Base-by-base conservation (phyloP, 2,329 filamentous ascomycete genomes). In the Neonectria ditissima region DNA sequence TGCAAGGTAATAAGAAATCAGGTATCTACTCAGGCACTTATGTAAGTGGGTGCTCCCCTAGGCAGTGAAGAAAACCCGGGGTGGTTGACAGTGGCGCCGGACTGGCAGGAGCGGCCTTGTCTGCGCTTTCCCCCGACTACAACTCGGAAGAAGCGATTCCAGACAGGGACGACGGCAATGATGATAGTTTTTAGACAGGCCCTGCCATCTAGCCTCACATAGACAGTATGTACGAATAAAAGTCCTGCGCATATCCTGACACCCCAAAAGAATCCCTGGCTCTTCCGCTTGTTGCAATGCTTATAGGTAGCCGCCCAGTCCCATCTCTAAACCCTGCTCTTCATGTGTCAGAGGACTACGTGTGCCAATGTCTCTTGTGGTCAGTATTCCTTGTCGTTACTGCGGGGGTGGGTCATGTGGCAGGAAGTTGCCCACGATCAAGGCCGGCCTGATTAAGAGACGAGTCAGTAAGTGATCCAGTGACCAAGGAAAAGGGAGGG, bases 361-460 rank as follows among this genome's bases (percentile, higher is more conserved):
- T 65, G 44, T 56, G 52, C 45, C 62, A 32, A 34, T 11, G 56
- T 55, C 20, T 57, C 59, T 44, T 26, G 30, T 37, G n/a, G 41
- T 22, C 28, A 48, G 55, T 47, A 28, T 43, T 54, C 39, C 48
- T 41, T 43, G 26, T 58, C 61, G 62, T 65, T 45, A 72, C 63
- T 73, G 68, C 26, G 71, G 45, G 24, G 76, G 74, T 18, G 90
- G 88, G 73, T 94, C 89, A 76, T 97, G 94, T 3, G 96, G 96
- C 66, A 99, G 80, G 78, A 99, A 99, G 76, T 99, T 99, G 53
- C 96, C 96, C 52, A 99, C 91, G 74, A 99, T 99, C 68, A 99
- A 83, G 55, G 93, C 94, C 55, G 96, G 96, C 75, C 96, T 97
- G 70, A 24, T 59, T 70, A 22, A 24, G 28, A 24, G 37, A 5